Base-by-base conservation (phyloP, 2,329 filamentous ascomycete genomes). In the Fusarium papillatum region DNA sequence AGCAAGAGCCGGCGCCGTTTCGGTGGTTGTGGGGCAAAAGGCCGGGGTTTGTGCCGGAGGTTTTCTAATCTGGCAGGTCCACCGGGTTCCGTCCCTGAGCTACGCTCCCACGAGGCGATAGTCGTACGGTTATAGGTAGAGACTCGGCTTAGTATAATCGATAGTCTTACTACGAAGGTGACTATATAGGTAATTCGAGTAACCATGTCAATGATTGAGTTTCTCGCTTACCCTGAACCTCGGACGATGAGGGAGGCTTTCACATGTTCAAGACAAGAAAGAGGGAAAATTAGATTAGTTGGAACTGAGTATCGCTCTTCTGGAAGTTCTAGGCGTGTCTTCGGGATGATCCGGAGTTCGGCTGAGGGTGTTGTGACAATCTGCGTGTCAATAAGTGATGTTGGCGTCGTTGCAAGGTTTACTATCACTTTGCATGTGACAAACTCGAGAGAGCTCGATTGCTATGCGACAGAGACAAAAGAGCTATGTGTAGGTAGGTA, bases 21-120 rank as follows among this genome's bases (percentile, higher is more conserved):
- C 66, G 73, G 71, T 19, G 53, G 29, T 38, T 55, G 73, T 75
- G 73, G 73, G 50, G 73, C 61, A 53, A 69, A 39, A 22, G 46
- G 43, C 53, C 26, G 48, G 13, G 31, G 38, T 59, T 57, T 3
- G 17, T 31, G 16, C 26, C 7, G 57, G 48, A 5, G 2, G 46
- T 11, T 46, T 26, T 16, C 64, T 16, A 53, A 60, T 29, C 8
- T 38, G 14, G 64, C 34, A 65, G 22, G 62, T 64, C 43, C 13
- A 55, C 46, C 24, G 43, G 34, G 24, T 39, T 65, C 16, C 16
- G 24, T 39, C 63, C 22, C 38, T n/a, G 31, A 64, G 13, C 11
- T 19, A 26, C 19, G 19, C 13, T 22, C 8, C 13, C 53, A 57
- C 53, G 61, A 64, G 31, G 61, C 16, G 48, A 26, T 50, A 36